These are phyloP conservation scores for Debaryomycetaceae sp. DNA, from an alignment of 1,139 yeast species.

Conservation along the genomic window DNA sequence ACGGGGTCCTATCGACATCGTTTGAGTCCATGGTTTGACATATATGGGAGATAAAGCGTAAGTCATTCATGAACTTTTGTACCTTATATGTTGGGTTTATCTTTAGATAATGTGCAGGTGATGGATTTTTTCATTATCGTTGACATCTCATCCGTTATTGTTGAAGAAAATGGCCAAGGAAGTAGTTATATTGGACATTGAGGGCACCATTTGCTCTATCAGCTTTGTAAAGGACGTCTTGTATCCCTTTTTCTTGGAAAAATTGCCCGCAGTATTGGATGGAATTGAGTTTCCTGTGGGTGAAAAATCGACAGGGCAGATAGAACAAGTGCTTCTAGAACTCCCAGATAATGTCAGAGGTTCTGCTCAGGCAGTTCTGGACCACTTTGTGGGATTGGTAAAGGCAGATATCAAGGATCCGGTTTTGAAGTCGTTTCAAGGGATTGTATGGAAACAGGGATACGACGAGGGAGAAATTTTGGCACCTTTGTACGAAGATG, in stretches of 20 bases:
- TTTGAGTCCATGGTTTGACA: not conserved
- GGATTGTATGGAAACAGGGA: constrained; percentile 78
- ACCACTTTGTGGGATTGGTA: constrained; percentile 58
- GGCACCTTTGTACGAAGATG: constrained; percentile 79
- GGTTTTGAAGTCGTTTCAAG: constrained; percentile 74
- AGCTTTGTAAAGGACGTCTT: constrained; percentile 76
- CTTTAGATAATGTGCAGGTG: constrained; percentile 5
- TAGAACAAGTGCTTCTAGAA: constrained; percentile 29
- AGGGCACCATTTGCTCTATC: constrained; percentile 91
- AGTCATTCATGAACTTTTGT: not conserved
- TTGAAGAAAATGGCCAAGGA: not conserved
- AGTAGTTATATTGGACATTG: constrained; percentile 63
- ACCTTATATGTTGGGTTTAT: not conserved
- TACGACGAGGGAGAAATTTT: constrained; percentile 68
- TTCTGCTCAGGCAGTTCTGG: constrained; percentile 25
- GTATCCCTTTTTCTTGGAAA: constrained; percentile 48
- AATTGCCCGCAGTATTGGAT: constrained; percentile 22
- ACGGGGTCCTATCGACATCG: not conserved
- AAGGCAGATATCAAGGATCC: constrained; percentile 73
- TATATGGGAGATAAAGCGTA: not conserved
- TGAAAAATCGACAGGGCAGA: constrained; percentile 8
- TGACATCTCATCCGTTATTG: not conserved
- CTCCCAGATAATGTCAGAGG: constrained; percentile 40
- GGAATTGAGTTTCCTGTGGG: constrained; percentile 33
- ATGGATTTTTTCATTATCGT: constrained; percentile 1